Base-by-base conservation (phyloP, 2,329 filamentous ascomycete genomes). In the Colletotrichum cuscutae region DNA sequence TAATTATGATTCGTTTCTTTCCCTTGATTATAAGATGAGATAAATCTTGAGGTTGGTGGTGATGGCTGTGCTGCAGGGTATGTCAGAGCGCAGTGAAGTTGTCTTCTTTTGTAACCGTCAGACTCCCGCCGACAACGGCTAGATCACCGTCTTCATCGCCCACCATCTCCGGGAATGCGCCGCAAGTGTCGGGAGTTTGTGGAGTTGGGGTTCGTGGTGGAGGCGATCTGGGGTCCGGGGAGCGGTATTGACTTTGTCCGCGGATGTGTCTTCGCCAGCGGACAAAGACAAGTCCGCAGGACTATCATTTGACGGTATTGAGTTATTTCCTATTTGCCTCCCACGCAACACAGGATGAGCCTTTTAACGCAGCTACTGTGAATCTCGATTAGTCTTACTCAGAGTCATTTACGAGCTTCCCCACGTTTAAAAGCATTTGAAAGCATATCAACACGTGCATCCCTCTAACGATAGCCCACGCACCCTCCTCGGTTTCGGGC, bases 161-260 rank as follows among this genome's bases (percentile, higher is more conserved):
- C 26, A 49, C 35, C 64, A 71, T 46, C 52, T 71, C 49, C 52
- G 52, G 68, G 37, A 54, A 46, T 52, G 63, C 22, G 57, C 63
- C 63, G 52, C 35, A 58, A 63, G 15, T 9, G 49, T 68, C 26
- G 52, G 63, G 53, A 54, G 12, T 35, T 42, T 53, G 69, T 68
- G 65, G 57, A 62, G 35, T 68, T 61, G 62, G 68, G 57, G 68
- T 19, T 37, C 19, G 24, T 61, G 32, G 62, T 58, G 64, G 57
- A 52, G 69, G 69, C 52, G 67, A 71, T 70, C 67, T 59, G 68
- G 62, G 68, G 68, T 71, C 62, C 28, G 26, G 62, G 68, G 63
- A 26, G 64, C 68, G 69, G 69, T 15, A 13, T 57, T 62, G 42
- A 11, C 6, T 37, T 24, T 37, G 22, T 53, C 69, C 69, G 69